Percentiles rank a stretch among this genome's conserved stretches.
These are phyloP conservation scores for Talaromyces adpressus DNA, from an alignment of 495 filamentous ascomycete genomes.

Conservation along the genomic window DNA sequence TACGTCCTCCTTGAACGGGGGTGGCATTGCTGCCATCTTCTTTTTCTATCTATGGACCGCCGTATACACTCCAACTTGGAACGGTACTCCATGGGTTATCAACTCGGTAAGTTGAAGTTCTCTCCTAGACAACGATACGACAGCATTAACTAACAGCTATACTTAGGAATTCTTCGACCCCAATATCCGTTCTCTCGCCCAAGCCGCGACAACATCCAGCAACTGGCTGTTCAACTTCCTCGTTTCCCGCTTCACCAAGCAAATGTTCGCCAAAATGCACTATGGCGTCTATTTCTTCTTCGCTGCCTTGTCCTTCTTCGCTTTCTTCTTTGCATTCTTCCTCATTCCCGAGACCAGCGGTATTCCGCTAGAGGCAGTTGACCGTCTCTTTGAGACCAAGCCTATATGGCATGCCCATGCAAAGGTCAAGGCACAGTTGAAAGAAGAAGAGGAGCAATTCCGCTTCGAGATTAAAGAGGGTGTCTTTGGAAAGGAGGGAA, in stretches of 20 bases:
- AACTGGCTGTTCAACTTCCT: constrained; percentile 79
- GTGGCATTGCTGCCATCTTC: constrained; percentile 64
- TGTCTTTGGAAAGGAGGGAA: not conserved
- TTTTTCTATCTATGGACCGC: constrained; percentile 78
- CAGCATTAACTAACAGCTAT: constrained; percentile 6
- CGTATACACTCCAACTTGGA: constrained; percentile 72
- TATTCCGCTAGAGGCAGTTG: constrained; percentile 44
- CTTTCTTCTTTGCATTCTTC: constrained; percentile 62
- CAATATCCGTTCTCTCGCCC: constrained; percentile 57
- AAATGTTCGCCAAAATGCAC: constrained; percentile 65
- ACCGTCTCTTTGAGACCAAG: constrained; percentile 49
- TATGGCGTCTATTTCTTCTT: constrained; percentile 80
- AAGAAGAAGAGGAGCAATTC: not conserved
- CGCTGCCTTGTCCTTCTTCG: constrained; percentile 52
- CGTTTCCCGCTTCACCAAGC: constrained; percentile 62
- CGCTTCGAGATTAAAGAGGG: not conserved
- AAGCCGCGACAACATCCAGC: constrained; percentile 59
- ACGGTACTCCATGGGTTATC: constrained; percentile 62
- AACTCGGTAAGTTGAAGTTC: constrained; percentile 38
- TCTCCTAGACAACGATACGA: not conserved
- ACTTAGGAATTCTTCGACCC: constrained; percentile 51
- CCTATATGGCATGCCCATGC: constrained; percentile 50
- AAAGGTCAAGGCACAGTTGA: not conserved
- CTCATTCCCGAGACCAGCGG: constrained; percentile 62
- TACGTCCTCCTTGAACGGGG: constrained; percentile 35